phyloP scores from a whole-genome alignment of 2,329 filamentous ascomycete genomes.

The Fusarium sp. region DNA sequence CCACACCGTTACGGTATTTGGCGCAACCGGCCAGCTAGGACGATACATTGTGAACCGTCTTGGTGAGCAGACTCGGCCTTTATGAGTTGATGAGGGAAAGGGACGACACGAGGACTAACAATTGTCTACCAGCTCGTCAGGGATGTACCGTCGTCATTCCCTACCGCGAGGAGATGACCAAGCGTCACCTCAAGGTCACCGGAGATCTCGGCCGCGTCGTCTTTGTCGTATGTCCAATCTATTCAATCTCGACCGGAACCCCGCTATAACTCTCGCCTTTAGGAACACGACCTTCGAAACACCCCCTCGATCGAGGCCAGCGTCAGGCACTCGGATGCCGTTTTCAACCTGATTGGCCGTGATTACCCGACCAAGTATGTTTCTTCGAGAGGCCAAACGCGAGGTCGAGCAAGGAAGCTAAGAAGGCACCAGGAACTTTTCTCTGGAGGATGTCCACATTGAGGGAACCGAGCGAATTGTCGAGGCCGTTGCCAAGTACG shows the following conservation, averaged over 20 bases:
- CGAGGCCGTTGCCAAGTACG: conserved; percentile 96
- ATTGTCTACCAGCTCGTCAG: conserved; percentile 74
- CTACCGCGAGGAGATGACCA: conserved; percentile 96
- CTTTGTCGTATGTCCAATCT: conserved; percentile 75
- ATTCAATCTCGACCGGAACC: neutral
- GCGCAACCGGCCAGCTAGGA: conserved; percentile 94
- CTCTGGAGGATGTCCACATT: conserved; percentile 90
- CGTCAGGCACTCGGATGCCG: conserved; percentile 95
- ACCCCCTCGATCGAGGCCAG: conserved; percentile 96
- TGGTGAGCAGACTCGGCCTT: conserved; percentile 60
- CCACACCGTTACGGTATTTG: conserved; percentile 97
- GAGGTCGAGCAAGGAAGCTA: conserved; percentile 29
- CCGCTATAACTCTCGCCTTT: conserved; percentile 33
- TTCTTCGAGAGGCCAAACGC: neutral
- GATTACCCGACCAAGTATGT: conserved; percentile 93
- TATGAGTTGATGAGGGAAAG: neutral
- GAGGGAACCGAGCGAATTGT: conserved; percentile 93
- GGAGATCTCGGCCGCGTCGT: conserved; percentile 91
- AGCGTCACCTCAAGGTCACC: conserved; percentile 95
- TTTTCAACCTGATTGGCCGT: conserved; percentile 95
- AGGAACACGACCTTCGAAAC: conserved; percentile 97
- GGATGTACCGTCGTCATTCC: conserved; percentile 96
- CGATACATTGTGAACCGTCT: conserved; percentile 98
- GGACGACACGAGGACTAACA: conserved; percentile 35
- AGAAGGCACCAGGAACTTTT: conserved; percentile 82